Percentiles rank a stretch among this genome's conserved stretches.
Conservation (phyloP, 306 rosid genomes). For the Senna tora region DNA sequence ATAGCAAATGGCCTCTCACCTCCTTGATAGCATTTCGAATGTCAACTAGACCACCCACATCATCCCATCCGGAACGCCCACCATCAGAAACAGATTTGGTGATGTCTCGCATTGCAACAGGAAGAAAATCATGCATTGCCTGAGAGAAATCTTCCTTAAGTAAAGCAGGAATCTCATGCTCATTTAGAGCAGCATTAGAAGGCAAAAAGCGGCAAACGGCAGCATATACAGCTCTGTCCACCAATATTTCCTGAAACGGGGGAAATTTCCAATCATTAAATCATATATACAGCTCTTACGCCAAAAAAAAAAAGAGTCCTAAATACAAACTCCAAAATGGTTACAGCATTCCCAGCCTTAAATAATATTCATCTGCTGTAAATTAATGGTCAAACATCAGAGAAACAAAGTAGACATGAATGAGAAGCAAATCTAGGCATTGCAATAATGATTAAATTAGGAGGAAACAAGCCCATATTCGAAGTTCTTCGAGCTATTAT, state of each 20-base stretch:
- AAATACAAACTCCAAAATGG: constrained; percentile 23
- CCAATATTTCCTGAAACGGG: constrained; percentile 82
- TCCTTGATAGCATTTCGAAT: constrained; percentile 81
- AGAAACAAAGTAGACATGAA: background rate
- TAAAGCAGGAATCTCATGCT: constrained; percentile 65
- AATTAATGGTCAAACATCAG: constrained; percentile 2
- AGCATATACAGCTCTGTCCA: constrained; percentile 90
- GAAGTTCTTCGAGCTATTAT: constrained; percentile 14
- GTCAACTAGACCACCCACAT: constrained; percentile 92
- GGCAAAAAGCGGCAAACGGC: constrained; percentile 81
- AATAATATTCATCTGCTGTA: constrained; percentile 1
- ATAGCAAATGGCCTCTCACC: constrained; percentile 41
- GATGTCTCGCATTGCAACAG: constrained; percentile 94
- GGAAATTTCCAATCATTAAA: constrained; percentile 21
- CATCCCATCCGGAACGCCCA: constrained; percentile 94
- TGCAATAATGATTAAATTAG: constrained; percentile 7
- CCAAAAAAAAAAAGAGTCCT: background rate
- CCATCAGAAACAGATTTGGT: constrained; percentile 75
- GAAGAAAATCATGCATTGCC: constrained; percentile 93
- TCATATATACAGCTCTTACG: background rate
- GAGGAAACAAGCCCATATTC: constrained; percentile 30
- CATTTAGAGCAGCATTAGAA: constrained; percentile 41
- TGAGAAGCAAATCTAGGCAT: constrained; percentile 12
- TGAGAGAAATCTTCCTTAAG: constrained; percentile 72
- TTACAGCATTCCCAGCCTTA: constrained; percentile 16